Base-by-base conservation (phyloP, 345 rosid genomes). In the Arabidopsis suecica region DNA sequence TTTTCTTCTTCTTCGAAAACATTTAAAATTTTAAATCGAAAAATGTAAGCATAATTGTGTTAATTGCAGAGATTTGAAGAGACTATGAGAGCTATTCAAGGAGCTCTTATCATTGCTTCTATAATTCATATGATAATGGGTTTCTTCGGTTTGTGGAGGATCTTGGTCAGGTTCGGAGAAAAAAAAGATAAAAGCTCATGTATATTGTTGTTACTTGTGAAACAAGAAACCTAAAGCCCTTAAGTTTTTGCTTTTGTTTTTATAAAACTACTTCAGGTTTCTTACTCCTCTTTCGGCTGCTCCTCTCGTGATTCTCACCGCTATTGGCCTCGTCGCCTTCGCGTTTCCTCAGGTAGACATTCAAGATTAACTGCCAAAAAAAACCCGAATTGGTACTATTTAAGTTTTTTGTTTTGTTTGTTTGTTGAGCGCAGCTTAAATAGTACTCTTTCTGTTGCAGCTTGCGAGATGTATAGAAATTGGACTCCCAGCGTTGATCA, bases 251-350 rank as follows among this genome's bases (percentile, higher is more conserved):
- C 10, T 50, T 50, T 50, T 50, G 13, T 9, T 22, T 50, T 9
- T 20, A 7, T 16, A 2, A 48, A 7, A 48, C 51, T 36, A 59
- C 18, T 45, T 50, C 79, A 94, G 97, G 82, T 91, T 81, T 82
- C 89, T 91, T 22, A 81, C 80, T 70, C 98, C 97, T 62, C 87
- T 91, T 34, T 86, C 98, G 7, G 92, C 88, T 30, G 86, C 80
- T 79, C 98, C 98, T 67, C 84, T 90, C 25, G 96, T 90, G 32
- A 83, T 85, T 83, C 96, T 94, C 61, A 90, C 94, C 8, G 97
- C 90, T 20, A 86, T 91, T 28, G 97, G 98, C 67, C 91, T 91
- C 4, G 86, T 82, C 45, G 83, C 80, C 1, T 83, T 37, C 28
- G 93, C 95, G 3, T 94, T 94, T 76, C 96, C 99, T 55, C 86